Evolutionary conservation across 768 basidiomycete species (phyloP), one percentile per base, ranked within the genome.

Genomic region (Mrakia gelida): DNA sequence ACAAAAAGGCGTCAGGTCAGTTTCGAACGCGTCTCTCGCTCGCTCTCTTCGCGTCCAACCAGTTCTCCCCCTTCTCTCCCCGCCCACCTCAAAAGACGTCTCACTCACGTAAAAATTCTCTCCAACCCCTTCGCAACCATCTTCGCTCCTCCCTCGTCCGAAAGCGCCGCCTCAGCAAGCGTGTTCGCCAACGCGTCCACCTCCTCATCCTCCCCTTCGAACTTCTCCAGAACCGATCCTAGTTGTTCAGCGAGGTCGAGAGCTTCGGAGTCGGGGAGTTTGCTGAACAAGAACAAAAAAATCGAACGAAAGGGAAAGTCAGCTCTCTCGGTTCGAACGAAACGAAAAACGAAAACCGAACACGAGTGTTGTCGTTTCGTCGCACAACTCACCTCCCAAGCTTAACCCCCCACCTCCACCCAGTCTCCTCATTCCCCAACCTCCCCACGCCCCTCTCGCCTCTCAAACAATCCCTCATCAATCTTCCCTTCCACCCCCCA

Each of bases 381-480:
- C 45, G 15, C 41, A 11, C 41, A 49, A 77, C 76, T 56, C 28
- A 77, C 76, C 68, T 41, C 28, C 52, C 70, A 10, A 77, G 61
- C 32, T 75, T 78, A 0, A 28, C 41, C 6, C 34, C 70, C 77
- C 67, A 78, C 34, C 72, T 38, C 52, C 32, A 78, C 10, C 72
- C 76, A 16, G 49, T 52, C 18, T 45, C 28, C 23, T 78, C 65
- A 8, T 52, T 41, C 54, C 38, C 54, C 18, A 34, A 8, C 30
- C 63, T 75, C 9, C 67, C 72, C 16, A 73, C 49, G 16, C 75
- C 67, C 8, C 34, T 32, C 9, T 75, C 73, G 0, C 77, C 77
- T 26, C 32, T 11, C 13, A 71, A 8, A 38, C 72, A 62, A 52
- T 73, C 52, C 59, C 73, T 73, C 77, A 78, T 78, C 52, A 75